Evolutionary conservation across 805 yeast genomes (phyloP).

Genomic region (Tetrapisispora phaffii): DNA sequence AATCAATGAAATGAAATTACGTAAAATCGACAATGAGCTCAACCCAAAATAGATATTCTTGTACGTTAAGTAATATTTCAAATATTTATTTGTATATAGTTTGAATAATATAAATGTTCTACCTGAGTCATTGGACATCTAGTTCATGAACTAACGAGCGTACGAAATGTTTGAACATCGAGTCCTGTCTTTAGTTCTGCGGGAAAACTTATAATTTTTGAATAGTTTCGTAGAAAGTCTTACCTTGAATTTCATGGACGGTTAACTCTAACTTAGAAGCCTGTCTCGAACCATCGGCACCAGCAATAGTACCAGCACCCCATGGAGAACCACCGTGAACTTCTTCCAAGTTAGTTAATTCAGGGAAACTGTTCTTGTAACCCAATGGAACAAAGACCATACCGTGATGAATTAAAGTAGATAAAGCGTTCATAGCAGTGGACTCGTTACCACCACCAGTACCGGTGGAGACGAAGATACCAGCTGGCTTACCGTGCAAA

Average conservation of each 20-base stretch:
- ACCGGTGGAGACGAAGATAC: conserved; percentile 65
- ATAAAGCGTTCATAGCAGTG: conserved; percentile 54
- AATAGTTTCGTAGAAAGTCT: conserved; percentile 44
- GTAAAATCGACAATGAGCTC: not conserved
- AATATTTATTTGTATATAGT: not conserved
- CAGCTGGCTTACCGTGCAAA: conserved; percentile 64
- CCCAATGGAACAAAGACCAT: conserved; percentile 75
- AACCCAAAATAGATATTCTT: not conserved
- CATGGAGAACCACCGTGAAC: conserved; percentile 75
- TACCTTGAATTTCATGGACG: conserved; percentile 60
- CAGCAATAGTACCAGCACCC: conserved; percentile 81
- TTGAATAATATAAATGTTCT: too few relatives aligned
- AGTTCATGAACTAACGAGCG: too few relatives aligned
- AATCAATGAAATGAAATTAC: conserved; percentile 12
- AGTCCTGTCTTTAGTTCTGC: too few relatives aligned
- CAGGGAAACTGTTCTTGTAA: conserved; percentile 45
- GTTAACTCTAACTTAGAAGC: conserved; percentile 55
- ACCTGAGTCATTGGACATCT: too few relatives aligned
- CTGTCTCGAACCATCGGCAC: conserved; percentile 64
- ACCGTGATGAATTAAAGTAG: conserved; percentile 70
- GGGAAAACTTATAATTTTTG: conserved; percentile 1
- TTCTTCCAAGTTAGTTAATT: conserved; percentile 47
- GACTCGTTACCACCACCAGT: conserved; percentile 81
- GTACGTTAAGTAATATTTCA: not conserved
- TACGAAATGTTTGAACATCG: too few relatives aligned